Base-by-base conservation (phyloP, 2,329 filamentous ascomycete genomes). In the Trematosphaeria pertusa region DNA sequence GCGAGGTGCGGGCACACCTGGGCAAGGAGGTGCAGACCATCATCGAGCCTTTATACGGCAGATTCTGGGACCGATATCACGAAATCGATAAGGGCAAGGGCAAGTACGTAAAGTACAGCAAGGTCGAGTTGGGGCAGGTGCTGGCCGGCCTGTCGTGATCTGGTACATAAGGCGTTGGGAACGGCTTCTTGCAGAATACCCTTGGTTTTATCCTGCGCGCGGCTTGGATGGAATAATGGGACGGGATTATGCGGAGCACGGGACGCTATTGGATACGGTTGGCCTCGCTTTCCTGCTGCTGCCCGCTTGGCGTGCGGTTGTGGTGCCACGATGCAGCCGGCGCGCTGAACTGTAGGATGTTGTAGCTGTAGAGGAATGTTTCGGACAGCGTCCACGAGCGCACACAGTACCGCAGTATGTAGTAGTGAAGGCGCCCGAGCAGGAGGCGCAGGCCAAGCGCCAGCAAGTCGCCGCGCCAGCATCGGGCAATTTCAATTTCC, bases 101-200 rank as follows among this genome's bases (percentile, higher is more conserved):
- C 59, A 99, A 99, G 74, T 96, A 97, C 73, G 91, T 96, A 70
- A 97, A 96, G 77, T 97, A 96, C 70, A 92, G 97, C 76, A 97
- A 97, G 78, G 80, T 80, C 31, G 83, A 85, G 37, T 87, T 99
- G 62, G 84, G 88, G 36, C 83, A 83, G 17, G 74, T 81, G 50
- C 67, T 87, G 62, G 75, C 79, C 18, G 69, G 74, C 38, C 67
- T 81, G 58, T 69, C 65, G 37, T 75, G 58, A 62, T 39, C 49
- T 30, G 44, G 28, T 54, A 30, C 42, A 20, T 50, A 32, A 19
- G 62, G 57, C 54, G 57, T 56, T 63, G 53, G 42, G 47, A 43
- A 48, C 22, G 37, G 31, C 19, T 59, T 59, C 32, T 54, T 46
- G 65, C 58, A 62, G 35, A 61, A 71, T 70, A 69, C 67, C 67